A percentile compares a stretch with the other conserved stretches of the same genome.
These are phyloP conservation scores for Podaxis sp. DNA, from an alignment of 768 basidiomycete genomes.

Conservation along the genomic window DNA sequence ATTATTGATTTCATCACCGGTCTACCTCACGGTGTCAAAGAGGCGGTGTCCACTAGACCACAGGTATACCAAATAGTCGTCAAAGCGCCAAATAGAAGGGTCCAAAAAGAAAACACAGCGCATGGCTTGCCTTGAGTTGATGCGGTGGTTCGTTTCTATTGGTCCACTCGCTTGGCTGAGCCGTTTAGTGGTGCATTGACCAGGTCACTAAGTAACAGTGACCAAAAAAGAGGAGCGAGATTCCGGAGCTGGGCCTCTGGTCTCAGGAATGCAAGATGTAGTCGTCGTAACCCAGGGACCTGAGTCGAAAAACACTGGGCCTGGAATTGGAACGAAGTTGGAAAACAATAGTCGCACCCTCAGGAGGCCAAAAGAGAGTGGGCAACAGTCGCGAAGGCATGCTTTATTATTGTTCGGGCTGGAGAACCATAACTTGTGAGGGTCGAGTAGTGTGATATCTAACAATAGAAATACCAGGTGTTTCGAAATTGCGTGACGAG, in stretches of 20 bases:
- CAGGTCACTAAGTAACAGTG: neutral
- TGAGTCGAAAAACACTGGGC: too few relatives aligned
- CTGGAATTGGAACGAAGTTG: neutral
- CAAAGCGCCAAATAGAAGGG: neutral
- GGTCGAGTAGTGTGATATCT: neutral
- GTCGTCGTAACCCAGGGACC: neutral
- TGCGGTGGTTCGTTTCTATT: neutral
- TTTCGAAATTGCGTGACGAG: neutral
- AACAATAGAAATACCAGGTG: neutral
- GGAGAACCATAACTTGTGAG: neutral
- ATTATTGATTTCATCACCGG: neutral
- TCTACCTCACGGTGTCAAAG: conserved; percentile 8
- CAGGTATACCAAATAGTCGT: neutral
- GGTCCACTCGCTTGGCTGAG: neutral
- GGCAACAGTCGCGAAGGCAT: neutral
- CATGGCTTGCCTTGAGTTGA: neutral
- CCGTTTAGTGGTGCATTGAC: neutral
- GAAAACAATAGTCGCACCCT: neutral
- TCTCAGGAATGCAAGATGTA: neutral
- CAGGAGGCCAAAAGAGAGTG: neutral
- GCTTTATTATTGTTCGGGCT: neutral
- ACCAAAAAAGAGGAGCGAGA: neutral
- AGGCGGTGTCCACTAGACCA: neutral
- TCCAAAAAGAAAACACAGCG: neutral
- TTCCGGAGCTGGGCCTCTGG: neutral